Percentiles rank a stretch among this genome's conserved stretches.
Conservation (phyloP, 176 grass and related monocot genomes). For the Sorghum bicolor region DNA sequence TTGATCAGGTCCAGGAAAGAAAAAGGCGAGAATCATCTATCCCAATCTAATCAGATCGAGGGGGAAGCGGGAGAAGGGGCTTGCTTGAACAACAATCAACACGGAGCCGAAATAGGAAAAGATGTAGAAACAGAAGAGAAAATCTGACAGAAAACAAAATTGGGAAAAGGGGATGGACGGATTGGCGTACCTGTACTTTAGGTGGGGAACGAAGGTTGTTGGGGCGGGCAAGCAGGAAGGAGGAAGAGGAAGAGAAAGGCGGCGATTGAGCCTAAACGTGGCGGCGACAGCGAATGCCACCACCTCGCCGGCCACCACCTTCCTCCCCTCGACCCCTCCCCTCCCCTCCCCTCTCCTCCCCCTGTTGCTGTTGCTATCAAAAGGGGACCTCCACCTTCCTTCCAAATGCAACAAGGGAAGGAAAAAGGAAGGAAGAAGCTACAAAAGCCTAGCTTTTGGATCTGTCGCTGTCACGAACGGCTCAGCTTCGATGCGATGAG, state of each 20-base stretch:
- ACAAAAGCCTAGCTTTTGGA: neutral
- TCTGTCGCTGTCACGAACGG: constrained; percentile 26
- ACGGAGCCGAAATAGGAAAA: neutral
- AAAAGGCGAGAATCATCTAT: neutral
- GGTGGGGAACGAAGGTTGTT: neutral
- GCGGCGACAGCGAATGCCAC: constrained; percentile 16
- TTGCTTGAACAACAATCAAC: neutral
- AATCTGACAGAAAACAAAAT: neutral
- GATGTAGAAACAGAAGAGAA: neutral
- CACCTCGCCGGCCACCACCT: constrained; percentile 29
- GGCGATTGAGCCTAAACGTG: constrained; percentile 26
- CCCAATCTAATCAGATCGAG: constrained; percentile 7
- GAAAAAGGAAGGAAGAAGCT: neutral
- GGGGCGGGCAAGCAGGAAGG: neutral
- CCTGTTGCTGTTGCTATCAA: neutral
- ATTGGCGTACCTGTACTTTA: constrained; percentile 30
- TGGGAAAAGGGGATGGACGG: neutral
- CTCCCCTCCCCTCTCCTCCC: neutral
- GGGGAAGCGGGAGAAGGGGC: neutral
- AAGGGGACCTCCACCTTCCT: neutral
- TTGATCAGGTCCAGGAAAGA: neutral
- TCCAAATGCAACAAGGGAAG: neutral
- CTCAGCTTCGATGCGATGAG: neutral
- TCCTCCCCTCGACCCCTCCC: neutral
- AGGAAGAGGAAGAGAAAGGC: constrained; percentile 38